Conservation (phyloP, 768 basidiomycete genomes). For the Leucosporidium yakuticum region DNA sequence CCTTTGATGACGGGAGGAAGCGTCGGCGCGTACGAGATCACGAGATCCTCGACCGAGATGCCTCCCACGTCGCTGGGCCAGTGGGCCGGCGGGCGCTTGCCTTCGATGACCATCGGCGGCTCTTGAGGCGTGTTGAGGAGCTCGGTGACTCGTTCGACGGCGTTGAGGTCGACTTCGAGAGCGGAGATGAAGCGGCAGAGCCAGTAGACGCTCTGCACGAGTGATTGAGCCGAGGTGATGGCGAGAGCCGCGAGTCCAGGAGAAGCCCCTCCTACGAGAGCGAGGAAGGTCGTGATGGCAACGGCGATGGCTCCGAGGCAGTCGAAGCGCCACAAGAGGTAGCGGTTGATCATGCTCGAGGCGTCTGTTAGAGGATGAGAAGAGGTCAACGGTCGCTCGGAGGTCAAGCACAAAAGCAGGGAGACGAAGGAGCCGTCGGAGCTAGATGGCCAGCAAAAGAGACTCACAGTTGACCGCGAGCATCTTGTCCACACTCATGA, state of each 20-base stretch:
- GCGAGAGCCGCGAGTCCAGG: slow-evolving; percentile 64
- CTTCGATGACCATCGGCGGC: slow-evolving; percentile 22
- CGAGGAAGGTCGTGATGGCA: slow-evolving; percentile 62
- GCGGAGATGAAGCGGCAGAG: slow-evolving; percentile 33
- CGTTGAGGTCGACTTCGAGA: slow-evolving; percentile 39
- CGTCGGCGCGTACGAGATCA: slow-evolving; percentile 59
- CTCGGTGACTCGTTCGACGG: slow-evolving; percentile 48
- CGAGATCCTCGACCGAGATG: slow-evolving; percentile 56
- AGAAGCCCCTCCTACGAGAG: slow-evolving; percentile 54
- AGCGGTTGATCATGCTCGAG: slow-evolving; percentile 23
- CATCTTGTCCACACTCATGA: slow-evolving; percentile 62
- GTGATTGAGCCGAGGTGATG: slow-evolving; percentile 57
- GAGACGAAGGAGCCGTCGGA: too few relatives aligned
- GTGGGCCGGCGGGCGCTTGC: slow-evolving; percentile 47
- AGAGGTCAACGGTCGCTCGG: neutral
- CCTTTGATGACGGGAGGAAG: slow-evolving; percentile 57
- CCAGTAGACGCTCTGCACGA: slow-evolving; percentile 17
- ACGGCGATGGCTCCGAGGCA: slow-evolving; percentile 63
- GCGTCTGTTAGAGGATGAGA: slow-evolving; percentile 51
- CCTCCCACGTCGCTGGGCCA: slow-evolving; percentile 50
- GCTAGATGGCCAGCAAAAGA: too few relatives aligned
- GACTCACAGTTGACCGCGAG: slow-evolving; percentile 46
- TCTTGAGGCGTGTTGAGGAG: slow-evolving; percentile 32
- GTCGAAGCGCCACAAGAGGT: slow-evolving; percentile 34
- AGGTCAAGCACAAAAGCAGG: too few relatives aligned